Conservation (phyloP, 805 yeast genomes). For the Candida sakaeoensis region DNA sequence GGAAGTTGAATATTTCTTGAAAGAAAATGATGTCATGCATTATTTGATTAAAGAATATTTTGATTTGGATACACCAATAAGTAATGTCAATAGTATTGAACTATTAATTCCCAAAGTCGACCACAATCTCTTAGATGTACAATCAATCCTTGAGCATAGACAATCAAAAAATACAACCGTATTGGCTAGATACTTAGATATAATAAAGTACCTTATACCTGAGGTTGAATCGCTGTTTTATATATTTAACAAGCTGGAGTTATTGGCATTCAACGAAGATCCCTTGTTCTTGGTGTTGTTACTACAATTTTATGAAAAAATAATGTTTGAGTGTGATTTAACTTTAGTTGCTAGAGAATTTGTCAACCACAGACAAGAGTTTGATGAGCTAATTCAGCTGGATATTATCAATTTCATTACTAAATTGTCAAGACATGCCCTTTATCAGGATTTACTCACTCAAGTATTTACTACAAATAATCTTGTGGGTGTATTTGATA, state of each 20-base stretch:
- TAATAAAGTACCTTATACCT: constrained; percentile 14
- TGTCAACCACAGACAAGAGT: not conserved
- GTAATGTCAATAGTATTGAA: constrained; percentile 13
- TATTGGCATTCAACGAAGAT: constrained; percentile 19
- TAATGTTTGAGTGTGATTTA: constrained; percentile 9
- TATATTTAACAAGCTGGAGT: constrained; percentile 12
- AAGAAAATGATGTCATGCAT: constrained; percentile 2
- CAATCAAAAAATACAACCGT: constrained; percentile 14
- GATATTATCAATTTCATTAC: constrained; percentile 21
- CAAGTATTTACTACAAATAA: constrained; percentile 19
- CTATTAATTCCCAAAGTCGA: constrained; percentile 3
- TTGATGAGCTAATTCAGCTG: constrained; percentile 11
- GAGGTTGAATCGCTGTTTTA: constrained; percentile 10
- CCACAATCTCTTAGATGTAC: not conserved
- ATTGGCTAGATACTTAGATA: constrained; percentile 19
- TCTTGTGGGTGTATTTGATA: constrained; percentile 12
- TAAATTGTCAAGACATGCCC: constrained; percentile 16
- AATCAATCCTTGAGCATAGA: constrained; percentile 11
- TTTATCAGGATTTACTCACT: constrained; percentile 8
- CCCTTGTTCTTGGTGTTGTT: constrained; percentile 22
- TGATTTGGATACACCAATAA: constrained; percentile 5
- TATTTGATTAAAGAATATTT: constrained; percentile 6
- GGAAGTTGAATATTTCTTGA: constrained; percentile 6
- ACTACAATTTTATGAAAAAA: constrained; percentile 22
- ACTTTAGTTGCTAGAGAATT: not conserved